Conservation (phyloP, 2,329 filamentous ascomycete species). For the Fusarium sp. region DNA sequence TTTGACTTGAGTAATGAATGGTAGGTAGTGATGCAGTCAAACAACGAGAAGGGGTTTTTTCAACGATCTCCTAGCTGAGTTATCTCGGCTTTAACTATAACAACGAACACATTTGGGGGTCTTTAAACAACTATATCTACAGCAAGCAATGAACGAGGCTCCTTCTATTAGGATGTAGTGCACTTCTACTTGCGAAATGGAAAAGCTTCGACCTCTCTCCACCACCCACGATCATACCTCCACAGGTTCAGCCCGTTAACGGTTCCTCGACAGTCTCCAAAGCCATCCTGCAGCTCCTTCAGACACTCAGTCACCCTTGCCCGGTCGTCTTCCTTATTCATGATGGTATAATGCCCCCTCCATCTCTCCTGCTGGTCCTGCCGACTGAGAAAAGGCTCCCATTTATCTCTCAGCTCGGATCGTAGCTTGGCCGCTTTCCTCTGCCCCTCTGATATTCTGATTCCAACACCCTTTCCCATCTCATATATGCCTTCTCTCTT, state of each 20-base stretch:
- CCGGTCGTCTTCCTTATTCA: constrained; percentile 37
- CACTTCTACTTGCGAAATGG: not conserved
- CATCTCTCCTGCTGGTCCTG: constrained; percentile 27
- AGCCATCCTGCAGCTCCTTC: not conserved
- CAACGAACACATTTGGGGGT: too few species aligned
- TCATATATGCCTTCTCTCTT: constrained; percentile 14
- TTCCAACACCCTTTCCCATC: constrained; percentile 32
- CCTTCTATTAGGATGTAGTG: not conserved
- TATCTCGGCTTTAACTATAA: too few species aligned
- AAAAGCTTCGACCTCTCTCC: constrained; percentile 9
- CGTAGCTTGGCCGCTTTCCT: constrained; percentile 6
- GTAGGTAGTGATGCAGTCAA: not conserved
- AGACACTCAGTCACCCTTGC: constrained; percentile 20
- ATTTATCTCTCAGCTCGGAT: constrained; percentile 18
- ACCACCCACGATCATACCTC: constrained; percentile 31
- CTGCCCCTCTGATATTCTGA: constrained; percentile 23
- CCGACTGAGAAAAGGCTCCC: constrained; percentile 25
- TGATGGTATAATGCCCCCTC: constrained; percentile 34
- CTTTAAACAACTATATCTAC: not conserved
- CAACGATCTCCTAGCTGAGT: too few species aligned
- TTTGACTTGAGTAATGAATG: too few species aligned
- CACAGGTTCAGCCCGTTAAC: constrained; percentile 26
- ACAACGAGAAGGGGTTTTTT: not conserved
- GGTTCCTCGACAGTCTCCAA: constrained; percentile 8
- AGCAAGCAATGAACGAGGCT: not conserved